Base-by-base conservation (phyloP, 2,329 filamentous ascomycete species). In the Botrytis fabae region DNA sequence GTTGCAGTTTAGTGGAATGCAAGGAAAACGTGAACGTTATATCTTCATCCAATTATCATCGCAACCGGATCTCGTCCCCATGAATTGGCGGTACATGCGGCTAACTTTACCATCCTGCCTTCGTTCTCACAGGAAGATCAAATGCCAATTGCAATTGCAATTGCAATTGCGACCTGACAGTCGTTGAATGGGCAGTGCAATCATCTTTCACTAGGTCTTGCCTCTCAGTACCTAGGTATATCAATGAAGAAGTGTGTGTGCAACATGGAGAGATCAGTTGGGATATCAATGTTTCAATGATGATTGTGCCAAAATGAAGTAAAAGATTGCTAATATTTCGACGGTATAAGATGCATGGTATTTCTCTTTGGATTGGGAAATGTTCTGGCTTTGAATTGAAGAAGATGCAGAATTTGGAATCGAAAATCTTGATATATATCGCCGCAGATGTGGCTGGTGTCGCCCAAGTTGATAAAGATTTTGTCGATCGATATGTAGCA, bases 371-470 rank as follows among this genome's bases (percentile, higher is more conserved):
- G 61, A 2, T 28, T 40, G 35, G 25, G 7, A 42, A 9, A 32
- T 63, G 61, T 6, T 20, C 40, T 44, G 16, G 10, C 2, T 7
- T 18, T 28, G 38, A 44, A 22, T 63, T n/a, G n/a, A 44, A 44
- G 59, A 25, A 44, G 61, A 28, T 63, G 59, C 28, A 61, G 9
- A 38, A 20, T 61, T 61, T 61, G 7, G 32, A 61, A 38, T 38
- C 9, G 14, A 22, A 61, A 38, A 61, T 61, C 20, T 35, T 28
- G 59, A 22, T 63, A 28, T 28, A 63, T 63, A 38, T 62, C 38
- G 28, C 40, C 38, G 38, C 38, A 42, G 25, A 28, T 63, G 61
- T 63, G 61, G 61, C 40, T 63, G 61, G 61, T 63, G 61, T 63
- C 18, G 16, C 18, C n/a, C 18, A 22, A 46, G 40, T 12, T 44